Conservation (phyloP, 345 rosid species). For the Toxicodendron radicans region DNA sequence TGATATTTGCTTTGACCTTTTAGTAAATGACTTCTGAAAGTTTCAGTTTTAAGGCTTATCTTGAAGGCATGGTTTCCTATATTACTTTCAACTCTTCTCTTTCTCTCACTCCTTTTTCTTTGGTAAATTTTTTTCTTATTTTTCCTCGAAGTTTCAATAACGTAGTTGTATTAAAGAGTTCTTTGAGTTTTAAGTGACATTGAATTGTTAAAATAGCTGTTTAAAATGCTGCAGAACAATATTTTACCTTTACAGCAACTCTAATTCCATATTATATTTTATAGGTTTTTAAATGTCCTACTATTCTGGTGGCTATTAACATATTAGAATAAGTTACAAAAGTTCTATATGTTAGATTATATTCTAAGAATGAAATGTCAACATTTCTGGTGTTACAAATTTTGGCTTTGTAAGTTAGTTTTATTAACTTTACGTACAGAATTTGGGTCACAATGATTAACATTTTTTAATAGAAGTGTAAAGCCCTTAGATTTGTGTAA, state of each 20-base stretch:
- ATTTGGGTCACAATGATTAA: neutral
- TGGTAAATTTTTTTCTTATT: neutral
- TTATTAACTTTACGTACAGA: slow-evolving; percentile 6
- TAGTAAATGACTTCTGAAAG: slow-evolving; percentile 6
- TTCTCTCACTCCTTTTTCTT: neutral
- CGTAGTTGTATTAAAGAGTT: neutral
- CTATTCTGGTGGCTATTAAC: neutral
- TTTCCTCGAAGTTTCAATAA: neutral
- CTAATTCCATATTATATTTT: neutral
- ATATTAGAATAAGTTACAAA: neutral
- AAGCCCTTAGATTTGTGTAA: slow-evolving; percentile 9
- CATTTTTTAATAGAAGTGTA: slow-evolving; percentile 15
- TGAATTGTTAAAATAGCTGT: neutral
- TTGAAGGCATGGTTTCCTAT: slow-evolving; percentile 2
- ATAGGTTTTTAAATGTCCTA: neutral
- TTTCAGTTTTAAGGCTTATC: neutral
- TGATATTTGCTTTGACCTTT: neutral
- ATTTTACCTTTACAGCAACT: neutral
- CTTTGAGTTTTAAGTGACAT: neutral
- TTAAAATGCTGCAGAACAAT: neutral
- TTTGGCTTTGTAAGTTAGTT: slow-evolving; percentile 1
- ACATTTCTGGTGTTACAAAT: neutral
- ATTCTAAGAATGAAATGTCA: neutral
- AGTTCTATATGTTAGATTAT: neutral
- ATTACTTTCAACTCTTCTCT: neutral